A percentile compares a stretch with the other conserved stretches of the same genome.
These are phyloP conservation scores for Phytopythium chamaehyphon DNA, from an alignment of 352 stramenopile genomes.

Conservation along the genomic window DNA sequence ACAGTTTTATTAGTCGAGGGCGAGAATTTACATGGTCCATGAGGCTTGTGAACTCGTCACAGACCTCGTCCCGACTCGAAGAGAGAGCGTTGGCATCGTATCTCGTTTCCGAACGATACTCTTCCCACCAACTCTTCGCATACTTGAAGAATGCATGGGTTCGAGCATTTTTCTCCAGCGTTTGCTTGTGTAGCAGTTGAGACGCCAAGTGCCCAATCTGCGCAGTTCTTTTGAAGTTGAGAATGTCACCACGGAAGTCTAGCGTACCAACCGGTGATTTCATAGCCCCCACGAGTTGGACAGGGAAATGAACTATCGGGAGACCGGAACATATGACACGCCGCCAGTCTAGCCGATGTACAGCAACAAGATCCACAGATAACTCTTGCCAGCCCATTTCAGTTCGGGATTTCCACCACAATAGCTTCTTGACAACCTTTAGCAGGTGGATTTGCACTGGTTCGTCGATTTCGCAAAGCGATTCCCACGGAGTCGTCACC, in stretches of 20 bases:
- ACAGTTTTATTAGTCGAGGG: conserved; percentile 70
- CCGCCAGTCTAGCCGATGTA: conserved; percentile 73
- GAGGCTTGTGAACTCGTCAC: conserved; percentile 21
- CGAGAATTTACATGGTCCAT: conserved; percentile 9
- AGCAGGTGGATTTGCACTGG: conserved; percentile 51
- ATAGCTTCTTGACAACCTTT: conserved; percentile 53
- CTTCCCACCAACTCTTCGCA: conserved; percentile 82
- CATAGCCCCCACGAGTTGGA: conserved; percentile 57
- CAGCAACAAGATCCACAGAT: conserved; percentile 52
- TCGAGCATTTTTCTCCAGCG: conserved; percentile 43
- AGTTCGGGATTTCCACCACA: conserved; percentile 9
- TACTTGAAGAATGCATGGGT: conserved; percentile 77
- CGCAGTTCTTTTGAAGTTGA: conserved; percentile 47
- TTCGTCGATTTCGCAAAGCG: conserved; percentile 64
- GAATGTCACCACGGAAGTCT: conserved; percentile 63
- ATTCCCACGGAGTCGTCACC: conserved; percentile 58
- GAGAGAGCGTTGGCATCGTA: conserved; percentile 6
- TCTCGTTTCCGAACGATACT: conserved; percentile 46
- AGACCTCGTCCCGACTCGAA: conserved; percentile 2
- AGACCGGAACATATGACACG: conserved; percentile 66
- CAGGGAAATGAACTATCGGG: conserved; percentile 63
- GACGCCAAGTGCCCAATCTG: conserved; percentile 39
- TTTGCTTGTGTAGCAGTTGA: conserved; percentile 50
- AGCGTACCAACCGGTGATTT: conserved; percentile 68
- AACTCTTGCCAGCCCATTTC: conserved; percentile 39